Evolutionary conservation across 495 filamentous ascomycete species (phyloP).

Genomic region (Talaromyces borbonicus): DNA sequence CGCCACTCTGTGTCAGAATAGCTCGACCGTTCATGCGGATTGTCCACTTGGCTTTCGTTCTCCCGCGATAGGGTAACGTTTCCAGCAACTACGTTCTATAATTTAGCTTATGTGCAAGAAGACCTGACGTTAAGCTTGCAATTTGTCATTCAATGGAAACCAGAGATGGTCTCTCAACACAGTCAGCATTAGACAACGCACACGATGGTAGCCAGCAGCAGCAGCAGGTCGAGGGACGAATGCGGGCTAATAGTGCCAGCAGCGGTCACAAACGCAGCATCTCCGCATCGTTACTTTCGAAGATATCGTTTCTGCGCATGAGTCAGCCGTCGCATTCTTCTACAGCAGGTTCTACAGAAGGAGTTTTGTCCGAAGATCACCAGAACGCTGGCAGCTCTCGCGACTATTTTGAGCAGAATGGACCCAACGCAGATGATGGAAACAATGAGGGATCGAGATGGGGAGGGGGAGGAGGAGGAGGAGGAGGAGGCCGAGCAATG

Average conservation of each 20-base stretch:
- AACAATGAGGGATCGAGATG: constrained; percentile 18
- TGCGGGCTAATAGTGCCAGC: constrained; percentile 31
- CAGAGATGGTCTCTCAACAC: background rate
- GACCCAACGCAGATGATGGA: constrained; percentile 22
- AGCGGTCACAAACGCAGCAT: constrained; percentile 52
- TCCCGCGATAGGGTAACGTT: too few species aligned
- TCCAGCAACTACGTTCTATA: background rate
- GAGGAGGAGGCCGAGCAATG: constrained; percentile 41
- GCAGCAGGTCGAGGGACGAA: constrained; percentile 12
- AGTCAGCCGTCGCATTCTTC: constrained; percentile 22
- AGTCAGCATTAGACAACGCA: background rate
- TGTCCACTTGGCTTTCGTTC: too few species aligned
- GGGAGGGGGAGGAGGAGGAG: too few species aligned
- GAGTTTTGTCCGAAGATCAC: constrained; percentile 15
- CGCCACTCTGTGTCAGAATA: too few species aligned
- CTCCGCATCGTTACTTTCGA: constrained; percentile 50
- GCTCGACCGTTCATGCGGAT: too few species aligned
- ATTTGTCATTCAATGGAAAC: constrained; percentile 6
- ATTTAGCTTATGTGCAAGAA: too few species aligned
- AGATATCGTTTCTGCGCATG: constrained; percentile 48
- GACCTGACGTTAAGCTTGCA: too few species aligned
- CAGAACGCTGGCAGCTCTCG: constrained; percentile 30
- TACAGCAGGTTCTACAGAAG: too few species aligned
- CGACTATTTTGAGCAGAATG: constrained; percentile 29
- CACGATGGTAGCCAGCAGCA: background rate